Evolutionary conservation across 1,284 basidiomycete species (phyloP), one percentile per base, ranked within the genome.

Genomic region (Lignosus rhinocerotis): DNA sequence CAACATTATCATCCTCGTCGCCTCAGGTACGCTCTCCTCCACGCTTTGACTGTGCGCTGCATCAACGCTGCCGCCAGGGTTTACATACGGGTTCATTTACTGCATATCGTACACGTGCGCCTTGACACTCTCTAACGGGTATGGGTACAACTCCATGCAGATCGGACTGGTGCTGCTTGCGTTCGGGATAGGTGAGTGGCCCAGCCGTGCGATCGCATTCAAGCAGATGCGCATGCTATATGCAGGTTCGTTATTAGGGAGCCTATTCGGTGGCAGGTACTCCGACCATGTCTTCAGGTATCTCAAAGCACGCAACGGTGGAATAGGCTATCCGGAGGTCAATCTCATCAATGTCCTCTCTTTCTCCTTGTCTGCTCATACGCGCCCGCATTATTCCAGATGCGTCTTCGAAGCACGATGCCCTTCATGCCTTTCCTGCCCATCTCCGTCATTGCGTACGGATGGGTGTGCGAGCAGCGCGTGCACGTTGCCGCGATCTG

Each of bases 131-230:
- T 80, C 71, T 4, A 74, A 76, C 30, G 75, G 79, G 8, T 95
- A 95, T 67, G 72, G 80, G 38, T 94, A 89, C 71, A 76, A 84
- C 53, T 77, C 93, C 0, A 76, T 94, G 4, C 77, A 85, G 51
- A 84, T 91, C 53, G 93, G 93, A 10, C 72, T 94, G 21, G 84
- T 93, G 8, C 80, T 94, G 8, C 80, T 96, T 17, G 75, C 87
- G 0, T 91, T 87, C 62, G 93, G 93, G 39, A 61, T 81, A 11
- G 90, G 89, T 84, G 62, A 19, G 78, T 67, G 19, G 12, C 55
- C 39, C 0, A 36, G 30, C 56, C 12, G 51, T 55, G 58, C 56
- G 11, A 58, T 32, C 52, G 12, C 17, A 31, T 17, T 5, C 21
- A 17, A 25, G 25, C 25, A 25, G 25, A 25, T 25, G 25, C 25